Percentiles rank a stretch among this genome's conserved stretches.
These are phyloP conservation scores for Arthrobotrys sphaeroides DNA, from an alignment of 2,329 filamentous ascomycete species.

Conservation along the genomic window DNA sequence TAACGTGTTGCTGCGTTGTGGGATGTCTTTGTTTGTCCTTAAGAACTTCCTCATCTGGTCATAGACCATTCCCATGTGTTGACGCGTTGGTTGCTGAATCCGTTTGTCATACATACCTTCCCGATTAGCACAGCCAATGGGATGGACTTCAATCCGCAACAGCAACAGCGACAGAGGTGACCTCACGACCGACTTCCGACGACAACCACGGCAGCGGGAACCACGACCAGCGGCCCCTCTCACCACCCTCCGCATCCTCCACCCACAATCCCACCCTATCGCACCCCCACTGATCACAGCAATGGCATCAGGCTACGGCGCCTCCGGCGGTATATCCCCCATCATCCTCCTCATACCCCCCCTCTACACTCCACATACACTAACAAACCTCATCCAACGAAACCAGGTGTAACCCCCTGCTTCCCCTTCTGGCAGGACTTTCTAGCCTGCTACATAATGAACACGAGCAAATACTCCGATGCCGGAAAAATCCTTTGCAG, in stretches of 20 bases:
- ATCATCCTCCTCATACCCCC: not conserved
- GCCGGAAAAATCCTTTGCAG: conserved; percentile 87
- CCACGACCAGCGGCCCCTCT: too few relatives aligned
- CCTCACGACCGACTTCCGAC: conserved; percentile 39
- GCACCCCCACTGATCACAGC: conserved; percentile 56
- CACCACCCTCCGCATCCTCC: not conserved
- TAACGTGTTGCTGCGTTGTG: not conserved
- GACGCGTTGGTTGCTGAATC: not conserved
- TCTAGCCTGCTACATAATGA: conserved; percentile 96
- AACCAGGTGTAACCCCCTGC: conserved; percentile 73
- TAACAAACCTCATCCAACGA: not conserved
- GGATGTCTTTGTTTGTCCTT: too few relatives aligned
- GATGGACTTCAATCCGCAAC: not conserved
- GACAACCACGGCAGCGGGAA: not conserved
- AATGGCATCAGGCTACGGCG: conserved; percentile 85
- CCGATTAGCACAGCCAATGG: conserved; percentile 10
- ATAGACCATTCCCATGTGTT: conserved; percentile 4
- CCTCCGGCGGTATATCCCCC: conserved; percentile 75
- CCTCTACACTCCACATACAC: not conserved
- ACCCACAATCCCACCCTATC: conserved; percentile 50
- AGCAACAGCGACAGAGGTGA: not conserved
- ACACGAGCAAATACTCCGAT: conserved; percentile 76
- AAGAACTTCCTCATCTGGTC: too few relatives aligned
- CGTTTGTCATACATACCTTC: not conserved
- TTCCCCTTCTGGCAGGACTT: conserved; percentile 99